These are phyloP conservation scores for Candida sanyaensis DNA, from an alignment of 1,139 yeast genomes.

Conservation along the genomic window DNA sequence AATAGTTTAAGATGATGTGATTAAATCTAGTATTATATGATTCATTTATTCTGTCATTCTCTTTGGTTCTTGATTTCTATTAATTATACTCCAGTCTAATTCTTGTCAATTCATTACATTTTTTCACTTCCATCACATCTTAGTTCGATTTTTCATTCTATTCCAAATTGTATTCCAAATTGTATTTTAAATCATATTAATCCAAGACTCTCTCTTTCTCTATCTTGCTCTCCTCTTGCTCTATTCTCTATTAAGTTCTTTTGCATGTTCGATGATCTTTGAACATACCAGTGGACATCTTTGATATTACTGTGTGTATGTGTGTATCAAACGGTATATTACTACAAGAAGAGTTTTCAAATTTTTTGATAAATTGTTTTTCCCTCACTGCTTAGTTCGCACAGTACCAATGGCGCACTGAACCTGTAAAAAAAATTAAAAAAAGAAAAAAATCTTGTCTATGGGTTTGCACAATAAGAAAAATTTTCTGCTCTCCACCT, in stretches of 20 bases:
- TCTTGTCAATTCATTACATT: background rate
- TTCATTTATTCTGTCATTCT: background rate
- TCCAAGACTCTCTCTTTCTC: too few species aligned
- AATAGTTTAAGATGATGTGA: background rate
- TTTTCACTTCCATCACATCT: background rate
- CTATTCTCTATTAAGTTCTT: background rate
- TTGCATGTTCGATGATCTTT: background rate
- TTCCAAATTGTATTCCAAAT: background rate
- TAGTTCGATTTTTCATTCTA: background rate
- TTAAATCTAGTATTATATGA: background rate
- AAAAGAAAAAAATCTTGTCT: background rate
- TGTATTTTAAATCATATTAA: too few species aligned
- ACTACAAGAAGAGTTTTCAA: slow-evolving; percentile 4
- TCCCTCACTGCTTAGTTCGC: slow-evolving; percentile 4
- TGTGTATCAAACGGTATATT: slow-evolving; percentile 5
- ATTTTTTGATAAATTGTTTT: slow-evolving; percentile 6
- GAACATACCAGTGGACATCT: slow-evolving; percentile 38
- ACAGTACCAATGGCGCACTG: background rate
- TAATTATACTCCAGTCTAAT: background rate
- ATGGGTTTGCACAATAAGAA: slow-evolving; percentile 4
- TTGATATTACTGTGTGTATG: slow-evolving; percentile 15
- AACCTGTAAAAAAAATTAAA: background rate
- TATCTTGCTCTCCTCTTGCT: background rate
- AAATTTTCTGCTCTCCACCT: background rate
- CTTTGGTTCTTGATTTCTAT: too few species aligned